phyloP scores from a whole-genome alignment of 192 early-diverging fungal species.

The Backusella parvicylindrica region DNA sequence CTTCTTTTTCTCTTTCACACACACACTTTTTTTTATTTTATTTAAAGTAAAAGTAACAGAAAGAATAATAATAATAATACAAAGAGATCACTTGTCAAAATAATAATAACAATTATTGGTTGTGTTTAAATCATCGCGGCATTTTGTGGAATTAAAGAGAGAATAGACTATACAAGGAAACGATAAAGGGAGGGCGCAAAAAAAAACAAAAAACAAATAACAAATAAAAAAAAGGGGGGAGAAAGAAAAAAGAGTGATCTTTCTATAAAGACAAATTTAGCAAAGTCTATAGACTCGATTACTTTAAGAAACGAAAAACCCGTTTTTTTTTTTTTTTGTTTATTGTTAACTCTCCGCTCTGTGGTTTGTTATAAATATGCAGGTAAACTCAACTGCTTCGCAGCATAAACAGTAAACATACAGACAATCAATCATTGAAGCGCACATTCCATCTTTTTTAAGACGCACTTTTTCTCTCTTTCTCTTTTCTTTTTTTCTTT shows the following conservation, averaged over 20 bases:
- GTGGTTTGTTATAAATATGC: conserved; percentile 8
- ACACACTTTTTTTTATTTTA: background rate
- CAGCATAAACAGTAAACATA: conserved; percentile 21
- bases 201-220: background rate
- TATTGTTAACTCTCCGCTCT: background rate
- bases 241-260: background rate
- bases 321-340: background rate
- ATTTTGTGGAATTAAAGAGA: background rate
- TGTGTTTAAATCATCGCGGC: background rate
- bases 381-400: conserved; percentile 16
- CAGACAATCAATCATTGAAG: conserved; percentile 18
- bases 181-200: background rate
- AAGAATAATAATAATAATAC: too few relatives aligned
- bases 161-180: background rate
- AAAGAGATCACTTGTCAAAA: background rate
- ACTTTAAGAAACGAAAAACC: conserved; percentile 12
- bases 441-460: conserved; percentile 1
- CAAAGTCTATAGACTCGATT: background rate
- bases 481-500: background rate
- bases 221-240: background rate
- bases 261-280: conserved; percentile 8
- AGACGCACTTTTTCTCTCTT: background rate
- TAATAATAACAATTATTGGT: background rate
- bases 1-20: background rate
- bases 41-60: background rate